Conservation (phyloP, 2,329 filamentous ascomycete genomes). For the Curvularia sp. region DNA sequence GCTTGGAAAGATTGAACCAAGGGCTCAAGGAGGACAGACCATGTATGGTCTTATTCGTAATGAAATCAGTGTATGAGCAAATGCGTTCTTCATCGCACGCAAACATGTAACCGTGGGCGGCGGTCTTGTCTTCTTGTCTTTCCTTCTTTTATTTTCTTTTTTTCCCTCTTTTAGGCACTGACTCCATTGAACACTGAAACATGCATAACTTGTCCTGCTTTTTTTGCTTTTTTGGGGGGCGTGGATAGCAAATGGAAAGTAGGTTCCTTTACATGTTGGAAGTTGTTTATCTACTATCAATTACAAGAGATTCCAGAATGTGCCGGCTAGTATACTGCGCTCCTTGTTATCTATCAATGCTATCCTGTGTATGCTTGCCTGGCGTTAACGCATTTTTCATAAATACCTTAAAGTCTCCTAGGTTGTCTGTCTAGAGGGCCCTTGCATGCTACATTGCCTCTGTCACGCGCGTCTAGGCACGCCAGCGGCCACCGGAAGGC, state of each 20-base stretch:
- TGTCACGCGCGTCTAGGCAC: no score
- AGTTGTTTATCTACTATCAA: not conserved
- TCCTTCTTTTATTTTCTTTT: not conserved
- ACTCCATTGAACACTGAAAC: no score
- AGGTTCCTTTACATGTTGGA: not conserved
- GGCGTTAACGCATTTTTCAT: not conserved
- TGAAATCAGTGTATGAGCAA: not conserved
- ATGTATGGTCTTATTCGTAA: slow-evolving; percentile 1
- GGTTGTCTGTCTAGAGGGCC: no score
- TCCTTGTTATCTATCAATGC: not conserved
- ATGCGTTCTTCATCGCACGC: not conserved
- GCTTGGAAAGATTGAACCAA: not conserved
- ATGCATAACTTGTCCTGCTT: no score
- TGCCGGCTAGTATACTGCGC: not conserved
- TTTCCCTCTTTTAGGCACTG: no score
- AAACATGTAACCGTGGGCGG: not conserved
- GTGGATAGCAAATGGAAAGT: not conserved
- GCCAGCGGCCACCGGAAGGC: no score
- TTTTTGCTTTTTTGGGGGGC: no score
- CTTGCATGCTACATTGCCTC: no score
- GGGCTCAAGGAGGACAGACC: not conserved
- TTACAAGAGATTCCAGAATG: not conserved
- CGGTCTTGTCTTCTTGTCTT: not conserved
- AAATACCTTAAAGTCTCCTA: no score
- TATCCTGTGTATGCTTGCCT: not conserved